Conservation (phyloP, 2,329 filamentous ascomycete species). For the Ceratocystis cubensis region DNA sequence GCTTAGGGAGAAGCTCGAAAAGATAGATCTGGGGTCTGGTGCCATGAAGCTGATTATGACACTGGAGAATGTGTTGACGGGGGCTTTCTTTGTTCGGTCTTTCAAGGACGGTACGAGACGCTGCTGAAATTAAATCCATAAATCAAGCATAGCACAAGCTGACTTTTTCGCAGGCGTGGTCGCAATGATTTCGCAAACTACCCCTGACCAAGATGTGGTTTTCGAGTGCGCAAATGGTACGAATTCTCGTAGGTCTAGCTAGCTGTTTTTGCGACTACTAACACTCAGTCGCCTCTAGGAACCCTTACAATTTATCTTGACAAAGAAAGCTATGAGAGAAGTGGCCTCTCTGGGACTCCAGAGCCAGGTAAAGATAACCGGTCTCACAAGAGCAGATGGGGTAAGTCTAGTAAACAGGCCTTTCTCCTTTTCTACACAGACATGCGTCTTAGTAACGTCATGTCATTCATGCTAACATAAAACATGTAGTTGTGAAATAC, state of each 20-base stretch:
- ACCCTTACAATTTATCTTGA: slow-evolving; percentile 64
- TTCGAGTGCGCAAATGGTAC: slow-evolving; percentile 59
- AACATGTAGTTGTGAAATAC: slow-evolving; percentile 53
- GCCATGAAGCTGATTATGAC: slow-evolving; percentile 63
- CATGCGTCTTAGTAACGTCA: not conserved
- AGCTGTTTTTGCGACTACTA: not conserved
- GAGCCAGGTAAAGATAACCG: slow-evolving; percentile 46
- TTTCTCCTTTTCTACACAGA: not conserved
- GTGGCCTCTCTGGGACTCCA: slow-evolving; percentile 64
- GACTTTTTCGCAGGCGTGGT: slow-evolving; percentile 49
- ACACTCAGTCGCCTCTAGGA: slow-evolving; percentile 35
- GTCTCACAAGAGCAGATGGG: slow-evolving; percentile 56
- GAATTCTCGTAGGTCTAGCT: not conserved
- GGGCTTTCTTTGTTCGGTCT: slow-evolving; percentile 69
- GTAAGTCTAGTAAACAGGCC: slow-evolving; percentile 35
- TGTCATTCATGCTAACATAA: slow-evolving; percentile 25
- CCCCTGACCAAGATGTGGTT: slow-evolving; percentile 54
- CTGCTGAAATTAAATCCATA: not conserved
- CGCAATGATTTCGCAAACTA: slow-evolving; percentile 72
- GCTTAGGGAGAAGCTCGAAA: slow-evolving; percentile 37
- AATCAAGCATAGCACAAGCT: not conserved
- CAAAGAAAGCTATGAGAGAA: slow-evolving; percentile 68
- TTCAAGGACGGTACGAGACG: slow-evolving; percentile 56
- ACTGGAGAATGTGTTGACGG: slow-evolving; percentile 57
- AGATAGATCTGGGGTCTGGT: slow-evolving; percentile 26